phyloP scores from a whole-genome alignment of 768 basidiomycete genomes.

The Mycena epipterygia region DNA sequence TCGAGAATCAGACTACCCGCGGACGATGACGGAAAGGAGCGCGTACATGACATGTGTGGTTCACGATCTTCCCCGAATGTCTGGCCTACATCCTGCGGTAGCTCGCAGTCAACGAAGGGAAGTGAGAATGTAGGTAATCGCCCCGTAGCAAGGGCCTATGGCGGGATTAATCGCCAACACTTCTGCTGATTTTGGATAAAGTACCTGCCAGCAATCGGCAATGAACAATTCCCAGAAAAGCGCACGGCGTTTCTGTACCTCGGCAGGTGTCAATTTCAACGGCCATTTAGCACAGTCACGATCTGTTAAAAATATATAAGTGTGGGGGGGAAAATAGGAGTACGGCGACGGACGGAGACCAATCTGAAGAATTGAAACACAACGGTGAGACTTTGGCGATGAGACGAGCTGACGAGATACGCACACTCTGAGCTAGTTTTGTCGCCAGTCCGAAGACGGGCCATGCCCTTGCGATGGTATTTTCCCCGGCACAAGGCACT shows the following conservation, averaged over 20 bases:
- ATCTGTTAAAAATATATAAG: conserved; percentile 54
- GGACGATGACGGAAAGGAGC: background rate
- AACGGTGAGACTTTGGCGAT: conserved; percentile 5
- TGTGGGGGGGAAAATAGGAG: background rate
- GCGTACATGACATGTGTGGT: conserved; percentile 71
- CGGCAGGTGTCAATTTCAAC: conserved; percentile 64
- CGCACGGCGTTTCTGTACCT: conserved; percentile 79
- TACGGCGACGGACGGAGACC: conserved; percentile 69
- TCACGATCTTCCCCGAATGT: conserved; percentile 71
- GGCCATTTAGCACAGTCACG: conserved; percentile 82
- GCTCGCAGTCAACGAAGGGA: conserved; percentile 78
- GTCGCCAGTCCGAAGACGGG: conserved; percentile 73
- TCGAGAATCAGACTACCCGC: background rate
- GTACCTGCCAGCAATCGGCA: conserved; percentile 81
- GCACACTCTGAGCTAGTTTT: conserved; percentile 77
- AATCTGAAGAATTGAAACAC: conserved; percentile 56
- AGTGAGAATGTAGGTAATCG: conserved; percentile 77
- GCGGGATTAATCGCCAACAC: background rate
- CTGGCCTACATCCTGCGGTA: conserved; percentile 72
- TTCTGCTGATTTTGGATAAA: conserved; percentile 10
- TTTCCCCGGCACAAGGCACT: conserved; percentile 74
- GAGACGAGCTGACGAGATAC: conserved; percentile 44
- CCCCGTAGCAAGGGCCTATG: conserved; percentile 77
- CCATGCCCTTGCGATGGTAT: conserved; percentile 80
- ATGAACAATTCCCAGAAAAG: conserved; percentile 84